These are phyloP conservation scores for Penicillium egyptiacum DNA, from an alignment of 495 filamentous ascomycete genomes.

Conservation along the genomic window DNA sequence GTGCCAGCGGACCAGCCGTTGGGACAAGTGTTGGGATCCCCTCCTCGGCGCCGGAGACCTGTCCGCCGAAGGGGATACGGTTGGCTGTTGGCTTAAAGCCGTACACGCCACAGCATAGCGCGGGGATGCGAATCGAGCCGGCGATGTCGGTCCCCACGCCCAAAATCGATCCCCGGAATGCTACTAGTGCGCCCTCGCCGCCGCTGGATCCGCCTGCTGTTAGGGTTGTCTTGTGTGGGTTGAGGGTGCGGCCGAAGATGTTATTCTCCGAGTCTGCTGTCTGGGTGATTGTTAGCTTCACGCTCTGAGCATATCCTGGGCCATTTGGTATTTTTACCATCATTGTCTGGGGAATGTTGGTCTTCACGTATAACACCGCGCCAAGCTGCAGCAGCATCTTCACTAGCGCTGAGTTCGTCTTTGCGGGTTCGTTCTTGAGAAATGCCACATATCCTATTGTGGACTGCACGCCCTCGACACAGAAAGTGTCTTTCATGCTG, in stretches of 20 bases:
- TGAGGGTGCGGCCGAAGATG: conserved; percentile 44
- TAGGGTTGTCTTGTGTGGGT: conserved; percentile 53
- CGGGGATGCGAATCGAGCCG: conserved; percentile 60
- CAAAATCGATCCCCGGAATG: conserved; percentile 52
- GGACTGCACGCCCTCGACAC: conserved; percentile 40
- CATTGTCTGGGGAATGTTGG: conserved; percentile 51
- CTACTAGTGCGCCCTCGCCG: conserved; percentile 60
- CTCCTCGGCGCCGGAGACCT: conserved; percentile 15
- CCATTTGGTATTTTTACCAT: conserved; percentile 22
- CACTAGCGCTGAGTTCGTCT: conserved; percentile 31
- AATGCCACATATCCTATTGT: conserved; percentile 27
- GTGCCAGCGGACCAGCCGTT: conserved; percentile 54
- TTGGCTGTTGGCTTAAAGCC: conserved; percentile 59
- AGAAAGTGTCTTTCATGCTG: conserved; percentile 60
- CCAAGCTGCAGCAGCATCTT: conserved; percentile 26
- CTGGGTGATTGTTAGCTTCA: conserved; percentile 18
- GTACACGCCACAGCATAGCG: conserved; percentile 60
- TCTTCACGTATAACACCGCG: conserved; percentile 57
- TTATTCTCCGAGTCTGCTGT: conserved; percentile 45
- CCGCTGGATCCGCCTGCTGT: conserved; percentile 58
- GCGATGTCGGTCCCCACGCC: conserved; percentile 65
- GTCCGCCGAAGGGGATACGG: conserved; percentile 50
- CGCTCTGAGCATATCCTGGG: not conserved
- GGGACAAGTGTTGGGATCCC: conserved; percentile 19
- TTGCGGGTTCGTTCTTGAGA: conserved; percentile 13